Evolutionary conservation across 2,329 filamentous ascomycete genomes (phyloP), one percentile per base, ranked within the genome.

Genomic region (Fusarium sterilihyphosum): DNA sequence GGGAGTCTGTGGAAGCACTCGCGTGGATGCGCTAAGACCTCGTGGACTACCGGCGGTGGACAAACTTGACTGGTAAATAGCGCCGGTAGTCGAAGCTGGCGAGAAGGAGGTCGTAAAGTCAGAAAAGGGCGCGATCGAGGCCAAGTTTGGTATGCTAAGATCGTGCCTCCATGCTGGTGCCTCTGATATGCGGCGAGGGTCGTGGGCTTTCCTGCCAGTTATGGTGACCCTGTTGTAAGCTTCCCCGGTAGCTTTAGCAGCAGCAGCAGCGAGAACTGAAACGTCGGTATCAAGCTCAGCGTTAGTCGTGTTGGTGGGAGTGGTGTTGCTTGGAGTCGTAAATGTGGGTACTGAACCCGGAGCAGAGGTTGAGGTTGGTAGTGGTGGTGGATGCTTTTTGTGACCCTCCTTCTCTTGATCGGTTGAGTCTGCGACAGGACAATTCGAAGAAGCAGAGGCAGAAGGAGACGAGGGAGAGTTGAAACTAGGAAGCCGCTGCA

Each of bases 401-500:
- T 56, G 65, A 17, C 68, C 65, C 52, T 63, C 68, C 54, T 74
- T 62, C 57, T 66, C 60, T 46, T 71, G 60, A 37, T 74, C 65
- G 66, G 58, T 71, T 67, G 72, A 68, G 44, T 77, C 68, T 43
- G 60, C 52, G 24, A 47, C 37, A 37, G 66, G 61, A 53, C 66
- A 52, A 59, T 65, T 70, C 59, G 53, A 70, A 53, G 67, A 60
- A 26, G 61, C 26, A 49, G 61, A 56, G 56, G 35, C 43, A 65
- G 67, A 70, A 54, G 74, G 56, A 67, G 73, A 61, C 58, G 77
- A 71, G 65, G 59, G 57, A 74, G 77, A 65, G 61, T 73, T 72
- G 73, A 66, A 60, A 72, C 66, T 75, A 52, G 77, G 71, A 67
- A 70, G 69, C 67, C 78, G 75, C 72, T 78, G 80, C 80, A 82